These are phyloP conservation scores for Rhodotorula sp. DNA, from an alignment of 1,284 basidiomycete species.

Conservation along the genomic window DNA sequence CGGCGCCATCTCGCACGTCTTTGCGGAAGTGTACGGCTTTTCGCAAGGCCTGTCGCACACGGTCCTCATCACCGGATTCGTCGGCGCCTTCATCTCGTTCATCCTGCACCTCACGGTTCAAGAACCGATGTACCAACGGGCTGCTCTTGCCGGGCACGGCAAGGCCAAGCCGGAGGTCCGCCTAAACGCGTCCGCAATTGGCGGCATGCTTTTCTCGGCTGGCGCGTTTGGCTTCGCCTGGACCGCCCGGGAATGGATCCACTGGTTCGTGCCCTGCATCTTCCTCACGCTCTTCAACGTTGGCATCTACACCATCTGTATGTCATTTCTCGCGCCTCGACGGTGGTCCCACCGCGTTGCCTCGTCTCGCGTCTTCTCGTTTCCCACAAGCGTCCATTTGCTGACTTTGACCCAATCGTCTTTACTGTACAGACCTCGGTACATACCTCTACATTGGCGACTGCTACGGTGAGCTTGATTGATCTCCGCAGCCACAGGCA, in stretches of 20 bases:
- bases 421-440: constrained; percentile 24
- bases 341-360: too few relatives aligned
- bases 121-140: constrained; percentile 37
- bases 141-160: constrained; percentile 46
- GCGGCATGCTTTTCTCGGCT: constrained; percentile 50
- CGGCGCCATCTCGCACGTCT: constrained; percentile 39
- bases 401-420: too few relatives aligned
- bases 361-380: not conserved
- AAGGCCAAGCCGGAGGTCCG: constrained; percentile 55
- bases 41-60: constrained; percentile 33
- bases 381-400: not conserved
- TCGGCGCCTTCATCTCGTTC: constrained; percentile 70
- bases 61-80: constrained; percentile 49
- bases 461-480: not conserved
- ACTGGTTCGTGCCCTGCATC: constrained; percentile 42
- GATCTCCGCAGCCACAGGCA: too few relatives aligned
- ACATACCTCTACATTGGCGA: constrained; percentile 39
- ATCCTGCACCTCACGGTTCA: constrained; percentile 57
- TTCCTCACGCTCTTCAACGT: constrained; percentile 31
- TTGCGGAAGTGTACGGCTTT: constrained; percentile 35
- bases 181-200: constrained; percentile 52
- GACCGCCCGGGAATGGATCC: constrained; percentile 45
- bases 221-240: constrained; percentile 49
- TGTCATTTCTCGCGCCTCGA: too few relatives aligned
- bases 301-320: constrained; percentile 28